These are phyloP conservation scores for Vitis hybrid DNA, from an alignment of 177 flowering plant species.

Conservation along the genomic window DNA sequence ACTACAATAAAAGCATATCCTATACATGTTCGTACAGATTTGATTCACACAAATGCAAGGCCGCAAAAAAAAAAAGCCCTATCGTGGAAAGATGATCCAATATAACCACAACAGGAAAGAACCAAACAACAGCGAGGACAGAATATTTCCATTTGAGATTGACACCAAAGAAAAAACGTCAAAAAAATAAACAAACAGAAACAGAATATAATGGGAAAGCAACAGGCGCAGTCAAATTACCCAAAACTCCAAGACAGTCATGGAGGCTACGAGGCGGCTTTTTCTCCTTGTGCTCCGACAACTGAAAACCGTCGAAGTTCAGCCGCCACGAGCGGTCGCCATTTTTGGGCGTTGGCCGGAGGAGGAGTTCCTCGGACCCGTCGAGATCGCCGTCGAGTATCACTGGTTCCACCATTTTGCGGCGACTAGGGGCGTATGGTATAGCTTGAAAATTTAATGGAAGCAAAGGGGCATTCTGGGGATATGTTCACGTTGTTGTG, in stretches of 20 bases:
- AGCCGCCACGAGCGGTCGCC: constrained; percentile 75
- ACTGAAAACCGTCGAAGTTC: constrained; percentile 69
- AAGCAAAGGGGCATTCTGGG: constrained; percentile 5
- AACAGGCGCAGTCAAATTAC: constrained; percentile 24
- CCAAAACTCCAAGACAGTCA: constrained; percentile 72
- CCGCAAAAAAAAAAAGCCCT: not conserved
- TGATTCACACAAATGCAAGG: not conserved
- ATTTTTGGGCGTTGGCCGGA: constrained; percentile 24
- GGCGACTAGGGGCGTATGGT: not conserved
- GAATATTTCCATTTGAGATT: not conserved
- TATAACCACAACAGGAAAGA: constrained; percentile 1
- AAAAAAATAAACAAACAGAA: constrained; percentile 3
- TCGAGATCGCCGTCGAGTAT: constrained; percentile 15
- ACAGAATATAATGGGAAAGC: not conserved
- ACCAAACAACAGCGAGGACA: not conserved
- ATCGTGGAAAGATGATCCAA: not conserved
- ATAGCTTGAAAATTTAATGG: not conserved
- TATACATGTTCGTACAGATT: too few relatives aligned
- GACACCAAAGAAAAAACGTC: not conserved
- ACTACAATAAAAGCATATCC: too few relatives aligned
- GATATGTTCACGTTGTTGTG: not conserved
- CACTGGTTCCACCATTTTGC: constrained; percentile 38
- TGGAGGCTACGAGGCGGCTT: constrained; percentile 56
- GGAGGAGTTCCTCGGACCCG: constrained; percentile 39
- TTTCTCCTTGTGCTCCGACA: constrained; percentile 54